These are phyloP conservation scores for Cutaneotrichosporon sp. DNA, from an alignment of 1,284 basidiomycete genomes.

Conservation along the genomic window DNA sequence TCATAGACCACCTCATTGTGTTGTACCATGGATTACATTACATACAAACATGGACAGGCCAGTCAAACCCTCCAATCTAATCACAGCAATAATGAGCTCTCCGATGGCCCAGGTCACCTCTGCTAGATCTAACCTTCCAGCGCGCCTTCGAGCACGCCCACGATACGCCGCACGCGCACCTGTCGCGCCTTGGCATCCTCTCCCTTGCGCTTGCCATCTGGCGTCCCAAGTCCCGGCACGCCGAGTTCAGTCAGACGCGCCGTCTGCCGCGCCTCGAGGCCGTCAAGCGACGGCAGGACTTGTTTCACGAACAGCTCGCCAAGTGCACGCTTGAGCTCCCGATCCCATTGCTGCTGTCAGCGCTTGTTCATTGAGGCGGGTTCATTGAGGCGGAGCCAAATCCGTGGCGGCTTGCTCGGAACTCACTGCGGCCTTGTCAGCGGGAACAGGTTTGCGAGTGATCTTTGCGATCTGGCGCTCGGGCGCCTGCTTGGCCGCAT, in stretches of 20 bases:
- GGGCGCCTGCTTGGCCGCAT: conserved; percentile 24
- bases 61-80: too few species aligned
- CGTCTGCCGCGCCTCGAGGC: conserved; percentile 29
- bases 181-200: conserved; percentile 10
- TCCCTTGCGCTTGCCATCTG: not conserved
- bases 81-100: too few species aligned
- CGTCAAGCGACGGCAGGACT: conserved; percentile 33
- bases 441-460: conserved; percentile 27
- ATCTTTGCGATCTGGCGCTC: conserved; percentile 40
- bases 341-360: conserved; percentile 27
- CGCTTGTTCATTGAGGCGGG: too few species aligned
- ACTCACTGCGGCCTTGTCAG: conserved; percentile 32
- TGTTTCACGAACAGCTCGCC: conserved; percentile 27
- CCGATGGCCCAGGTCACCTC: conserved; percentile 10
- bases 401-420: too few species aligned
- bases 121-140: conserved; percentile 12
- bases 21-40: conserved; percentile 7
- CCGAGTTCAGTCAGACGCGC: conserved; percentile 33
- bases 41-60: not conserved
- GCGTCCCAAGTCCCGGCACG: conserved; percentile 34
- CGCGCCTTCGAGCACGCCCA: conserved; percentile 37
- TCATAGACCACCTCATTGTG: conserved; percentile 10
- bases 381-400: too few species aligned
- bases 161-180: conserved; percentile 34
- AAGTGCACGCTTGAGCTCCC: conserved; percentile 16